Conservation (phyloP, 1,284 basidiomycete genomes). For the Lentinula novae-zelandiae region DNA sequence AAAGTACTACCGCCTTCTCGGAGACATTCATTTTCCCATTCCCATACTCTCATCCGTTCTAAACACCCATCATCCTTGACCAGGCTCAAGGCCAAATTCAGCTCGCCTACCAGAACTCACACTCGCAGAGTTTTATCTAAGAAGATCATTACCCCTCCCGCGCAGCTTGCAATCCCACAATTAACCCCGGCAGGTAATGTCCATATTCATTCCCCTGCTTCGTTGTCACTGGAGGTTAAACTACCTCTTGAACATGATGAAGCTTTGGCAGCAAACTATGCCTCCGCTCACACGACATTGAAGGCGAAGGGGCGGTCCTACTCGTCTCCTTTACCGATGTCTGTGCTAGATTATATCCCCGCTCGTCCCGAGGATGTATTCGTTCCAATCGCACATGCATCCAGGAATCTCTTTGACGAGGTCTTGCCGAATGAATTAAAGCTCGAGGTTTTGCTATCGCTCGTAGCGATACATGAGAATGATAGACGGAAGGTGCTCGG, state of each 20-base stretch:
- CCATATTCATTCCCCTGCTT: background rate
- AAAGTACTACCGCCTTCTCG: constrained; percentile 31
- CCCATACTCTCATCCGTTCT: constrained; percentile 37
- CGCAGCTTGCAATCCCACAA: background rate
- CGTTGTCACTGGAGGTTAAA: background rate
- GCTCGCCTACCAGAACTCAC: constrained; percentile 35
- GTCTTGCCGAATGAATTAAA: constrained; percentile 73
- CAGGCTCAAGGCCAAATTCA: constrained; percentile 44
- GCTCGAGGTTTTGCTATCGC: constrained; percentile 54
- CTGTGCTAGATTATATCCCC: constrained; percentile 54
- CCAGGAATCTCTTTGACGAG: constrained; percentile 61
- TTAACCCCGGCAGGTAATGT: background rate
- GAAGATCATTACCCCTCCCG: constrained; percentile 5
- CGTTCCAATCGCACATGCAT: constrained; percentile 40
- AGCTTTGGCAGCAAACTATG: background rate
- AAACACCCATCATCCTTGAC: constrained; percentile 30
- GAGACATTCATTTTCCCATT: constrained; percentile 54
- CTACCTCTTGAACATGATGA: background rate
- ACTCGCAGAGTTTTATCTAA: constrained; percentile 39
- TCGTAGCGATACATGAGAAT: constrained; percentile 52
- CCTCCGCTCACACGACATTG: constrained; percentile 17
- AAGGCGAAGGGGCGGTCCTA: constrained; percentile 57
- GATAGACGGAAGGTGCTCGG: constrained; percentile 42
- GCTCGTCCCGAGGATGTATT: constrained; percentile 43
- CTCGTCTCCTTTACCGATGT: constrained; percentile 58